Evolutionary conservation across 2,329 filamentous ascomycete species (phyloP).

Genomic region (Trichoderma cornu-damae): DNA sequence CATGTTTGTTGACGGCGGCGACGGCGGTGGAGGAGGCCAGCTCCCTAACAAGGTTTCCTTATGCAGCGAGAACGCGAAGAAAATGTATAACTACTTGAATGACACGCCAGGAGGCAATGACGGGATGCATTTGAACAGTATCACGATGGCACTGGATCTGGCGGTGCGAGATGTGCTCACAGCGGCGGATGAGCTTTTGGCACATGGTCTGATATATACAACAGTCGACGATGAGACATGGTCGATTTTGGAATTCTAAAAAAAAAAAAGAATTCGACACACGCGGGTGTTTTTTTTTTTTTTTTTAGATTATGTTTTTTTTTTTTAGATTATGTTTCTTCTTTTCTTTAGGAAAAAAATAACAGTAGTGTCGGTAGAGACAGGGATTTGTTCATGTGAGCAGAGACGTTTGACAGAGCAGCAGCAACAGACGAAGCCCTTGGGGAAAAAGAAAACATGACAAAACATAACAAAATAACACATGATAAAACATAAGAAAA

Average conservation of each 20-base stretch:
- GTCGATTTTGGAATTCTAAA: conserved; percentile 63
- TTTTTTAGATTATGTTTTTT: too few species aligned
- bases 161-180: conserved; percentile 64
- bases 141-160: conserved; percentile 62
- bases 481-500: conserved; percentile 1
- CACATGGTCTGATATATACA: conserved; percentile 72
- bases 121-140: conserved; percentile 74
- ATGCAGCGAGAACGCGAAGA: conserved; percentile 56
- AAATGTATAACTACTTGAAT: conserved; percentile 66
- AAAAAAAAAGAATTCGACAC: background rate
- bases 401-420: background rate
- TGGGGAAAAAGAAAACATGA: background rate
- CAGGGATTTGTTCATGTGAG: background rate
- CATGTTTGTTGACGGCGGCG: conserved; percentile 54
- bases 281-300: too few species aligned
- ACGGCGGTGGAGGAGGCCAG: conserved; percentile 36
- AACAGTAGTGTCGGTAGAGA: conserved; percentile 15
- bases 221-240: conserved; percentile 92
- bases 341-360: too few species aligned
- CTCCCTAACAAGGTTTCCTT: conserved; percentile 38
- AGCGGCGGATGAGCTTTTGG: conserved; percentile 76
- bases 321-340: too few species aligned
- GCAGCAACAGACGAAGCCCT: background rate
- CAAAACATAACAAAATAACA: background rate
- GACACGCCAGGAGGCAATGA: conserved; percentile 68